Base-by-base conservation (phyloP, 768 basidiomycete genomes). In the Mycena metata region DNA sequence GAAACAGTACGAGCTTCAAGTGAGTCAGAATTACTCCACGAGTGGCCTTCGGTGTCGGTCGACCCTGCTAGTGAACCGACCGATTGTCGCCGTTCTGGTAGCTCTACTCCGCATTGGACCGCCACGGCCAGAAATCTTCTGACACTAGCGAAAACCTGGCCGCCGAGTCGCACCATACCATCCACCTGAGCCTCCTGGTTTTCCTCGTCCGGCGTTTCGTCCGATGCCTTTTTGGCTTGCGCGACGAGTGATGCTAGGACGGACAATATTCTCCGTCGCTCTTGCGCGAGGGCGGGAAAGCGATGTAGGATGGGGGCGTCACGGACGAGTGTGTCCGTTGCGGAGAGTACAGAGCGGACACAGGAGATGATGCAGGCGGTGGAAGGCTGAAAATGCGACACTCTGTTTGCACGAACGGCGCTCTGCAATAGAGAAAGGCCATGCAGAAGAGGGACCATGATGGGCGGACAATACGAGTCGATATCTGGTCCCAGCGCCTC, bases 291-390 rank as follows among this genome's bases (percentile, higher is more conserved):
- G 5, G 83, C 67, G 0, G 92, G 88, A 72, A 89, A 90, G 51
- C 82, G 84, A 70, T 85, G 88, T 21, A 99, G 85, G 23, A 93
- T 80, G 0, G 86, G 85, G 1, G 95, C 91, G 70, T 97, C 95
- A 50, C 94, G 91, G 45, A 90, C 89, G 24, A 98, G 84, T 62
- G 95, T 96, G 65, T 93, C 93, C 17, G 95, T 90, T 13, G 91
- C 88, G 33, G 90, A 88, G 49, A 99, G 86, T 19, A 97, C 91
- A 33, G 91, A 89, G 36, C 96, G 92, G 52, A 99, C 95, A 60
- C 94, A 95, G 15, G 95, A 96, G 72, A 99, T 96, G 67, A 99
- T 92, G 79, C 91, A 96, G 16, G 96, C 96, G 0, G 96, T 95
- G 3, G 96, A 92, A 8, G 97, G 96, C 75, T 96, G 95, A 74